Evolutionary conservation across 768 basidiomycete species (phyloP), one percentile per base, ranked within the genome.

Genomic region (Cubamyces sp.): DNA sequence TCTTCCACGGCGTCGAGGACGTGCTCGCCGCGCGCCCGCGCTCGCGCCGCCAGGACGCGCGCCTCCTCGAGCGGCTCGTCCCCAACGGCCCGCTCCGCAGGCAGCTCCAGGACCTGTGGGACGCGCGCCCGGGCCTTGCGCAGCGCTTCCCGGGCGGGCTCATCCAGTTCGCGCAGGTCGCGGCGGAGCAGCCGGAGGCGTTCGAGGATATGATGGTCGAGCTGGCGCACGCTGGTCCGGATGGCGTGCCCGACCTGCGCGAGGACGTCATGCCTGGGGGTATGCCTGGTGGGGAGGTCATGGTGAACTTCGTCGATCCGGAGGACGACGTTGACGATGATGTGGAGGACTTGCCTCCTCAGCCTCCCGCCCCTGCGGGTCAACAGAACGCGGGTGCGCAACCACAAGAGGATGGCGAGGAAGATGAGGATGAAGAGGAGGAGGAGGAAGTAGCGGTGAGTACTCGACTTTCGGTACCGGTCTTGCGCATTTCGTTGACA

Each of bases 1-100:
- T 95, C 75, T 96, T 98, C 77, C 76, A 74, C 16, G 84, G 85
- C 1, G 76, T 81, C 3, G 86, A 87, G 54, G 87, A 88, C 64
- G 68, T 78, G 16, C 78, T 83, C 52, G 71, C 77, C 19, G 54
- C 69, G 47, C 73, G 74, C 43, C 62, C 73, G 43, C 74, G 80
- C 52, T 78, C 76, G 43, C 71, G 82, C 57, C 71, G 78, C 52
- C 76, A 82, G 40, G 82, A 86, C n/a, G 81, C 81, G 62, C 74
- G 88, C 34, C 62, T 78, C 40, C 71, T 90, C 55, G 86, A 81
- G 60, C 78, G 78, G 57, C 70, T 88, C 48, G 77, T 90, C 12
- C 85, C 85, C 3, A 86, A 91, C 69, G 75, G 76, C 4, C 82
- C 75, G 7, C 78, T 86, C 49, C 78, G 88, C 30, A 76, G 76